Evolutionary conservation across 345 rosid genomes (phyloP).

Genomic region (Corchorus olitorius): DNA sequence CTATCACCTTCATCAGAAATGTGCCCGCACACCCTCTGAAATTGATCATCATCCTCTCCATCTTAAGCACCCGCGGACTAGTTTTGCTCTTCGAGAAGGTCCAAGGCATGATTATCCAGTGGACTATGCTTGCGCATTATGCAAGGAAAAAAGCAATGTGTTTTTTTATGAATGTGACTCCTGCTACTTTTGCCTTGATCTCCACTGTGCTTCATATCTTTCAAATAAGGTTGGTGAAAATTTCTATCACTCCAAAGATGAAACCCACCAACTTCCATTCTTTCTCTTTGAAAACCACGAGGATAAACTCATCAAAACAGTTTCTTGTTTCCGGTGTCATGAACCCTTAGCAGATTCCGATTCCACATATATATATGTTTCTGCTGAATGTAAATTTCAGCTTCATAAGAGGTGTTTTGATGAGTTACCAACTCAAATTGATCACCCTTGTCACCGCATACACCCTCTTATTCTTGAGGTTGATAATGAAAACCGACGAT

Average conservation of each 20-base stretch:
- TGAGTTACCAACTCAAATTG: constrained; percentile 1
- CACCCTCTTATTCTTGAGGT: background rate
- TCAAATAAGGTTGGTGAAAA: background rate
- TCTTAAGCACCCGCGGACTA: background rate
- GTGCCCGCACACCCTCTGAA: no score
- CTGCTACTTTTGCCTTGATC: background rate
- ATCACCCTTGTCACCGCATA: background rate
- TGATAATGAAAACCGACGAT: no score
- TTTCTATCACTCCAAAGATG: background rate
- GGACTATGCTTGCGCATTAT: background rate
- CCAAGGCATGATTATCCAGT: no score
- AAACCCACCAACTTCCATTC: background rate
- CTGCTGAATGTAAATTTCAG: background rate
- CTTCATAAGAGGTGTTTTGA: background rate
- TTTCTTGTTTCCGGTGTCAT: background rate
- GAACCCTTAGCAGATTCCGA: background rate
- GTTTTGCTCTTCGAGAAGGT: background rate
- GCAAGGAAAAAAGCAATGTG: background rate
- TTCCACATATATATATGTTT: background rate
- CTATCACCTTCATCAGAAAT: no score
- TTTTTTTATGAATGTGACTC: fast-evolving
- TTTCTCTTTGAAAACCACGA: background rate
- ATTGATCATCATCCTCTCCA: no score
- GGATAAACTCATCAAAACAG: background rate
- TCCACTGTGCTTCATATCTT: background rate